A percentile compares a stretch with the other conserved stretches of the same genome.
phyloP scores from a whole-genome alignment of 1,284 basidiomycete genomes.

The Microbotryum saponariae region DNA sequence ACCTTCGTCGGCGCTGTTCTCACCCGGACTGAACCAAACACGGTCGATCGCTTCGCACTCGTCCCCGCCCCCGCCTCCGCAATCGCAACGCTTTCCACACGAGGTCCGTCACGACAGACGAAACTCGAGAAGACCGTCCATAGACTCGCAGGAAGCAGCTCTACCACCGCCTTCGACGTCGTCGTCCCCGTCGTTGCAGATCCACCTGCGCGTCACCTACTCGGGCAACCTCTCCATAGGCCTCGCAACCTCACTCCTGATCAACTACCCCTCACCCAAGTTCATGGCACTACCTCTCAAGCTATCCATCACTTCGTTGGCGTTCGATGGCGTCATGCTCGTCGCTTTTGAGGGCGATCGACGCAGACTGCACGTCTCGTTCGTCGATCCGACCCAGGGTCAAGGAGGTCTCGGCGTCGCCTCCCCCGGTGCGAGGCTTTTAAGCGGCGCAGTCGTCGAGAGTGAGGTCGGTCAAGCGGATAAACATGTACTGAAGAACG shows the following conservation, averaged over 20 bases:
- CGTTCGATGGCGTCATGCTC: constrained; percentile 77
- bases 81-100: not conserved
- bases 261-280: constrained; percentile 87
- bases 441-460: constrained; percentile 91
- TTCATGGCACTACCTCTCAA: constrained; percentile 96
- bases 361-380: constrained; percentile 72
- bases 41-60: constrained; percentile 1
- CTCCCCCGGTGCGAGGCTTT: constrained; percentile 59
- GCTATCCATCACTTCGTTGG: constrained; percentile 76
- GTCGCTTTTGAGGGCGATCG: constrained; percentile 79
- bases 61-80: not conserved
- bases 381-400: constrained; percentile 53
- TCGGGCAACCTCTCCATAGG: constrained; percentile 49
- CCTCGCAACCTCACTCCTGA: constrained; percentile 82
- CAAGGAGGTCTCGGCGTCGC: not conserved
- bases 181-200: constrained; percentile 40
- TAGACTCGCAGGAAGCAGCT: not conserved
- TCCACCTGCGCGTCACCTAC: constrained; percentile 45
- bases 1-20: constrained; percentile 4
- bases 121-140: not conserved
- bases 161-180: constrained; percentile 6
- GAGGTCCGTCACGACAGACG: not conserved
- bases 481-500: constrained; percentile 92
- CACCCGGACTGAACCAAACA: constrained; percentile 1
- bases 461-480: constrained; percentile 93